Percentiles rank a stretch among this genome's conserved stretches.
Conservation (phyloP, 495 filamentous ascomycete species). For the Penicillium manginii region DNA sequence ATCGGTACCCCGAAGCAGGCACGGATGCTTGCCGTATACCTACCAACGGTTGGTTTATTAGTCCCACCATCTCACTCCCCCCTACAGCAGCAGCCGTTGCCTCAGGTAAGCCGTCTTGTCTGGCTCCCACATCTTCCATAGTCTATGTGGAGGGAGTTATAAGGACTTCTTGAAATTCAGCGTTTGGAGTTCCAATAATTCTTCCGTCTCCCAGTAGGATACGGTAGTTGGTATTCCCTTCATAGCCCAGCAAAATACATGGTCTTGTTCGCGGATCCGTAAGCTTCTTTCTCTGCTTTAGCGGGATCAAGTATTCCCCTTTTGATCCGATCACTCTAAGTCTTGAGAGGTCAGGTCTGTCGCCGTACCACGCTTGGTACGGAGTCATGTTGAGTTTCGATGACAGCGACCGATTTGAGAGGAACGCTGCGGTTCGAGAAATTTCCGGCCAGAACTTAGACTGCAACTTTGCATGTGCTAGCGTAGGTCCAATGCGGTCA, state of each 20-base stretch:
- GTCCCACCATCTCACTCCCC: constrained; percentile 23
- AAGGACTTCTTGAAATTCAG: constrained; percentile 24
- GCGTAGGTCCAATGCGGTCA: constrained; percentile 17
- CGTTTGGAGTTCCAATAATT: constrained; percentile 23
- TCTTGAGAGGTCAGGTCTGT: constrained; percentile 29
- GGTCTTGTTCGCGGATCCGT: constrained; percentile 23
- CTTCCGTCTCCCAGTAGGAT: constrained; percentile 29
- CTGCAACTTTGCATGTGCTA: constrained; percentile 21
- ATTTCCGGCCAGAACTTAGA: constrained; percentile 30
- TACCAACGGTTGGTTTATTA: constrained; percentile 13
- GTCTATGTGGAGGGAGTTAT: constrained; percentile 27
- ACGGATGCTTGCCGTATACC: constrained; percentile 16
- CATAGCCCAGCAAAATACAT: constrained; percentile 27
- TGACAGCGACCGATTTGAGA: constrained; percentile 25
- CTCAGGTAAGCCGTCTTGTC: constrained; percentile 15
- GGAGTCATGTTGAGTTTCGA: constrained; percentile 28
- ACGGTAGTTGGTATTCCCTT: constrained; percentile 29
- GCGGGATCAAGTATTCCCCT: constrained; percentile 20
- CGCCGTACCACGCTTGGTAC: constrained; percentile 29
- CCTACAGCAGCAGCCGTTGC: constrained; percentile 23
- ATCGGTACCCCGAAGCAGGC: constrained; percentile 15
- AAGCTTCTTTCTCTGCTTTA: constrained; percentile 30
- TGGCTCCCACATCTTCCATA: constrained; percentile 21
- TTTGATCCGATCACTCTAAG: constrained; percentile 27
- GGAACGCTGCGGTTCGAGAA: constrained; percentile 23